Evolutionary conservation across 306 rosid species (phyloP).

Genomic region (Prunus mongolica): DNA sequence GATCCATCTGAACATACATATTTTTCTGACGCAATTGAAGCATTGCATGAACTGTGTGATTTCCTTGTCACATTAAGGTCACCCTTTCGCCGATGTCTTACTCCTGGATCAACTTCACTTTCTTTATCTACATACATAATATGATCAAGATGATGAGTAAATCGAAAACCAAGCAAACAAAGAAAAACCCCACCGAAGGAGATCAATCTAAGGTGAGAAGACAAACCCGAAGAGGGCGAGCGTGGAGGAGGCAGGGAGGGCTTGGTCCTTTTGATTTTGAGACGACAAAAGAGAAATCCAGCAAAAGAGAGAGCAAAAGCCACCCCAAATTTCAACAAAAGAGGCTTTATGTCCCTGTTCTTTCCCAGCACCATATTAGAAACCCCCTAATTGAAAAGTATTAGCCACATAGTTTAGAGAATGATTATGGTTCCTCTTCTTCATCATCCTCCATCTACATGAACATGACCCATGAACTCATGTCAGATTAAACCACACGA

Average conservation of each 20-base stretch:
- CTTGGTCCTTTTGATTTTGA: conserved; percentile 39
- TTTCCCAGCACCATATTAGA: conserved; percentile 25
- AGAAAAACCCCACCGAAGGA: background rate
- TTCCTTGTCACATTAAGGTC: conserved; percentile 16
- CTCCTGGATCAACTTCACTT: conserved; percentile 28
- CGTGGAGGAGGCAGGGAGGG: conserved; percentile 31
- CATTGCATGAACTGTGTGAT: conserved; percentile 31
- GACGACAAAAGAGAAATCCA: conserved; percentile 55
- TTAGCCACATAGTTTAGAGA: conserved; percentile 11
- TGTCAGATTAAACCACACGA: conserved; percentile 6
- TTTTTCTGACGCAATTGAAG: conserved; percentile 32
- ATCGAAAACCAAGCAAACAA: background rate
- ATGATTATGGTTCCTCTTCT: conserved; percentile 32
- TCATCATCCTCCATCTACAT: conserved; percentile 60
- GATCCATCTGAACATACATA: conserved; percentile 30
- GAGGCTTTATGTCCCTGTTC: conserved; percentile 49
- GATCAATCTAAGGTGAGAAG: background rate
- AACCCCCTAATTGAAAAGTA: conserved; percentile 25
- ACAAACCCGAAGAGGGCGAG: conserved; percentile 47
- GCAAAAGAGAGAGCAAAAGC: conserved; percentile 77
- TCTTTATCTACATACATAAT: conserved; percentile 32
- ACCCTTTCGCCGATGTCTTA: conserved; percentile 22
- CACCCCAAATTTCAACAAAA: conserved; percentile 59
- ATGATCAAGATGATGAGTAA: background rate
- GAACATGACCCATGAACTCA: background rate